A percentile compares a stretch with the other conserved stretches of the same genome.
These are phyloP conservation scores for Fagopyrum tataricum DNA, from an alignment of 148 eudicot genomes.

Conservation along the genomic window DNA sequence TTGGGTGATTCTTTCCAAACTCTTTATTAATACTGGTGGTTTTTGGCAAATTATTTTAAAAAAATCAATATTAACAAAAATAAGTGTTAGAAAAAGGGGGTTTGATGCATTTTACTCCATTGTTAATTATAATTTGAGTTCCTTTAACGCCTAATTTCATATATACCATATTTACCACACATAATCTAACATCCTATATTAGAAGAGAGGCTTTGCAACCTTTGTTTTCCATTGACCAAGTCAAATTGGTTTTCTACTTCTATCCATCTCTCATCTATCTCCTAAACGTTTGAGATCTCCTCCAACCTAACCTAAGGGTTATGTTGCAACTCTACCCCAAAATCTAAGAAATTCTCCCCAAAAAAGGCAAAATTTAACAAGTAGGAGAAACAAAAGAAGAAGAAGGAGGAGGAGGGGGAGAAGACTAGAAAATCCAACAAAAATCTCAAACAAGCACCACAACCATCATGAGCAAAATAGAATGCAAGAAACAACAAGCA, in stretches of 20 bases:
- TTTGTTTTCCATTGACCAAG: not conserved
- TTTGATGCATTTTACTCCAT: not conserved
- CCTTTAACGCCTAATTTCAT: not conserved
- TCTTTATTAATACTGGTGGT: too few relatives aligned
- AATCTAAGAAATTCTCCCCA: not conserved
- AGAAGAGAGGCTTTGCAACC: not conserved
- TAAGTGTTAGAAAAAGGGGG: too few relatives aligned
- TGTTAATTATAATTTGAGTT: not conserved
- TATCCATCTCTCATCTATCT: not conserved
- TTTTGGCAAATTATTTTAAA: too few relatives aligned
- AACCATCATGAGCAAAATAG: constrained; percentile 7
- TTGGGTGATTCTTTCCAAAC: too few relatives aligned
- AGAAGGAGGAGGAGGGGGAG: not conserved
- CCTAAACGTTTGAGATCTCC: constrained; percentile 11
- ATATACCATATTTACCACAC: not conserved
- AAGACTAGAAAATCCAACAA: not conserved
- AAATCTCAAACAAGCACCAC: not conserved
- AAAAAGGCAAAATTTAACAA: not conserved
- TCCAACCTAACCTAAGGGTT: constrained; percentile 3
- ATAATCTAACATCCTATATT: not conserved
- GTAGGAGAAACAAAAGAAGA: not conserved
- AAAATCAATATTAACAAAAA: too few relatives aligned
- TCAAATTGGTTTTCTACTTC: constrained; percentile 12
- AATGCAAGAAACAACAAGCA: constrained; percentile 10
- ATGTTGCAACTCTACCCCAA: constrained; percentile 6